Percentiles rank a stretch among this genome's conserved stretches.
Evolutionary conservation across 2,329 filamentous ascomycete genomes (phyloP).

Genomic region (Diaporthe eres): DNA sequence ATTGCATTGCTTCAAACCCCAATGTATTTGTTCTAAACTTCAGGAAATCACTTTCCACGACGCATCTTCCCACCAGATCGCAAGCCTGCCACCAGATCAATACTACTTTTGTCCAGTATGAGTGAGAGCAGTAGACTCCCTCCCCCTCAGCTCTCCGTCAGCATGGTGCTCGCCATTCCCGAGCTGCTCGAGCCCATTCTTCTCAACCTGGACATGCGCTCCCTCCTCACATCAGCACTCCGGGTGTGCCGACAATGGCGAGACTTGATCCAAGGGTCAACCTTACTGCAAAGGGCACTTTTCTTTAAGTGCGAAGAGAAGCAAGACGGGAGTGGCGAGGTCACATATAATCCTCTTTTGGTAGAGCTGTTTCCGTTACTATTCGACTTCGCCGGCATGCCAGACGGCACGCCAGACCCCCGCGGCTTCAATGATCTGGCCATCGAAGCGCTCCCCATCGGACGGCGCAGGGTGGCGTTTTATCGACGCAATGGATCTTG

Average conservation of each 20-base stretch:
- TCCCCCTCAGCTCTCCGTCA: not conserved
- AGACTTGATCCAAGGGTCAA: constrained; percentile 32
- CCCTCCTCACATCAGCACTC: constrained; percentile 29
- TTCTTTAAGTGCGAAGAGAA: constrained; percentile 13
- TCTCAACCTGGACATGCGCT: constrained; percentile 23
- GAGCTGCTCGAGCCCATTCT: constrained; percentile 30
- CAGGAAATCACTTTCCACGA: too few species aligned
- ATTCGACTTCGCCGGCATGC: constrained; percentile 14
- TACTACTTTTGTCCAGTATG: not conserved
- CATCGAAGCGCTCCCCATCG: constrained; percentile 33
- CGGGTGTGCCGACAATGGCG: constrained; percentile 30
- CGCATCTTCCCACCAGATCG: too few species aligned
- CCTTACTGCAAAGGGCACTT: constrained; percentile 4
- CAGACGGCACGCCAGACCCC: not conserved
- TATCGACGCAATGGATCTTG: constrained; percentile 20
- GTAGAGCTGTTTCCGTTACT: constrained; percentile 18
- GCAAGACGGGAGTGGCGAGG: not conserved
- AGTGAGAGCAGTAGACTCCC: not conserved
- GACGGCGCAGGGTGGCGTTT: constrained; percentile 11
- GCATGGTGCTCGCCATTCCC: not conserved
- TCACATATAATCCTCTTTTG: constrained; percentile 23
- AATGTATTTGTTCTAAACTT: not conserved
- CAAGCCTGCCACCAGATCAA: not conserved
- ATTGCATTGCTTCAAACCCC: not conserved
- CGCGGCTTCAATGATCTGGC: constrained; percentile 25